A percentile compares a stretch with the other conserved stretches of the same genome.
Evolutionary conservation across 179 eudicot genomes (phyloP).

Genomic region (Vitellaria paradoxa): DNA sequence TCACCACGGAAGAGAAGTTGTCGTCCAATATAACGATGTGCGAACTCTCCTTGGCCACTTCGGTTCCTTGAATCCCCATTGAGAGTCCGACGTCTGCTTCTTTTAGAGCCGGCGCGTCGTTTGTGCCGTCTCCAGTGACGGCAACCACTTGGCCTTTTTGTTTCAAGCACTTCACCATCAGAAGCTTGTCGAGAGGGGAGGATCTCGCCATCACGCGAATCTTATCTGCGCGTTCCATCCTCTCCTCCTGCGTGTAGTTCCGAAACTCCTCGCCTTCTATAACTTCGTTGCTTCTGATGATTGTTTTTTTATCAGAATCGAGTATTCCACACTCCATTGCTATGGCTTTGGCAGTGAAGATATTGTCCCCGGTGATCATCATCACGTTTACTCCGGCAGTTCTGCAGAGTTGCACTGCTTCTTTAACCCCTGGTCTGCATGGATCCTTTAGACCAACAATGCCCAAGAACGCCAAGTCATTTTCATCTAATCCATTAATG

Average conservation of each 20-base stretch:
- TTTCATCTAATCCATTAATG: slow-evolving; percentile 11
- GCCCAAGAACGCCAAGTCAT: slow-evolving; percentile 24
- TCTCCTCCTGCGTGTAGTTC: slow-evolving; percentile 25
- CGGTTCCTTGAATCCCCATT: slow-evolving; percentile 51
- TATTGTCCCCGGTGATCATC: slow-evolving; percentile 44
- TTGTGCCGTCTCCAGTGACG: slow-evolving; percentile 46
- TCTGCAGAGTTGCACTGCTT: slow-evolving; percentile 32
- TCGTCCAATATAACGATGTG: slow-evolving; percentile 45
- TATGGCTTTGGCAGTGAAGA: slow-evolving; percentile 37
- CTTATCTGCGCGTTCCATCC: slow-evolving; percentile 21
- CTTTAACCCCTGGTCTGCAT: slow-evolving; percentile 36
- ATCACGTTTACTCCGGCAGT: slow-evolving; percentile 34
- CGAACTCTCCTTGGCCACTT: slow-evolving; percentile 46
- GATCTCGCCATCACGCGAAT: slow-evolving; percentile 45
- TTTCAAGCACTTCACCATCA: slow-evolving; percentile 40
- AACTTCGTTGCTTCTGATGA: not conserved
- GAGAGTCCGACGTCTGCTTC: slow-evolving; percentile 44
- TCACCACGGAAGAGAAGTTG: slow-evolving; percentile 36
- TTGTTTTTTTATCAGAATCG: not conserved
- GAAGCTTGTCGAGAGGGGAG: slow-evolving; percentile 44
- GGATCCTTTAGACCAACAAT: slow-evolving; percentile 44
- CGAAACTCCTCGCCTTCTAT: slow-evolving; percentile 36
- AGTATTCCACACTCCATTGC: slow-evolving; percentile 22
- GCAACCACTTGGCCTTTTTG: slow-evolving; percentile 49
- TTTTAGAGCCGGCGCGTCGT: slow-evolving; percentile 43